phyloP scores from a whole-genome alignment of 129 eudicot genomes.

The Smallanthus sonchifolius region DNA sequence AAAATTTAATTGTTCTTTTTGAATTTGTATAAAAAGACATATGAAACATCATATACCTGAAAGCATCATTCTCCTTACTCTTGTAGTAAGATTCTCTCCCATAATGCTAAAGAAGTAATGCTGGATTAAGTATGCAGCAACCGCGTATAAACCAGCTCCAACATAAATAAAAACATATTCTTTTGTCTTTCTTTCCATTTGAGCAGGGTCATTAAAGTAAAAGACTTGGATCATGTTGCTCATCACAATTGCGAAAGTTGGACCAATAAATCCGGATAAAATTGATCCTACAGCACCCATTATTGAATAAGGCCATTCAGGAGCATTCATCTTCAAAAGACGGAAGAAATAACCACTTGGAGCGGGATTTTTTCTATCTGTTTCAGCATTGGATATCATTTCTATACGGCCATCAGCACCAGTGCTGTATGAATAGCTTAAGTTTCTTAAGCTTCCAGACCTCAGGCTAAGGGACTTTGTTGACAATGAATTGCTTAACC shows the following conservation, averaged over 20 bases:
- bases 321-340: conserved; percentile 81
- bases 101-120: conserved; percentile 97
- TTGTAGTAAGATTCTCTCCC: conserved; percentile 97
- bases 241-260: conserved; percentile 97
- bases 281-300: conserved; percentile 95
- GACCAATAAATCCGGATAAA: conserved; percentile 92
- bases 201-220: conserved; percentile 66
- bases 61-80: conserved; percentile 99
- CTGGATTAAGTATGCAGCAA: conserved; percentile 90
- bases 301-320: conserved; percentile 97
- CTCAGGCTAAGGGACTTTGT: conserved; percentile 91
- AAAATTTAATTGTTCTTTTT: not conserved
- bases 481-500: conserved; percentile 82
- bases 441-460: conserved; percentile 87
- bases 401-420: conserved; percentile 95
- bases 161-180: conserved; percentile 88
- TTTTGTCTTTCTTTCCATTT: conserved; percentile 94
- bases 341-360: conserved; percentile 80
- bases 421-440: conserved; percentile 89
- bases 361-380: conserved; percentile 82
- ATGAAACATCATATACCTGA: conserved; percentile 41
- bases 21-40: too few relatives aligned
- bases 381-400: conserved; percentile 93
- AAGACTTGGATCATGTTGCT: conserved; percentile 98
- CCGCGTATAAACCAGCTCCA: conserved; percentile 95